Percentiles rank a stretch among this genome's conserved stretches.
phyloP scores from a whole-genome alignment of 352 stramenopile genomes.

The Globisporangium paroecandrum region DNA sequence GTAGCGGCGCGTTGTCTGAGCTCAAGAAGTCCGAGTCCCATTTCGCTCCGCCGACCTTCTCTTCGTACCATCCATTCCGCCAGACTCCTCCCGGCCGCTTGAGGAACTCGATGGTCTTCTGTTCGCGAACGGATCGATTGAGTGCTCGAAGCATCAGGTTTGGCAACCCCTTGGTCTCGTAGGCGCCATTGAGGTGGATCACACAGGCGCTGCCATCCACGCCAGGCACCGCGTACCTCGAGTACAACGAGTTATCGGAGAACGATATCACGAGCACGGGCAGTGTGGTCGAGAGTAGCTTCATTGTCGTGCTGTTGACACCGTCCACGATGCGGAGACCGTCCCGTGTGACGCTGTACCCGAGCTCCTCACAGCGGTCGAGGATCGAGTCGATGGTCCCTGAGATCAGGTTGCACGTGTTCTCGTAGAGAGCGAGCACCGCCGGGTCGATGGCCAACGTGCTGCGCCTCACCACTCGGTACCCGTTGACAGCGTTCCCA shows the following conservation, averaged over 20 bases:
- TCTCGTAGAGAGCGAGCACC: neutral
- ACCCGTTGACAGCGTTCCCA: constrained; percentile 22
- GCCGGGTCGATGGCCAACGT: neutral
- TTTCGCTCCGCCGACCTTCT: neutral
- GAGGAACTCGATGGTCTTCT: neutral
- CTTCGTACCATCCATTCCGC: constrained; percentile 17
- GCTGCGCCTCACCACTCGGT: constrained; percentile 21
- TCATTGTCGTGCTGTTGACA: neutral
- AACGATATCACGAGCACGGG: constrained; percentile 41
- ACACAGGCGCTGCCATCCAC: constrained; percentile 29
- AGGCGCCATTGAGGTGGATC: constrained; percentile 25
- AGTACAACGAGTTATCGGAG: constrained; percentile 27
- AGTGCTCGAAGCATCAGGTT: constrained; percentile 1
- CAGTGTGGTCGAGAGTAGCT: constrained; percentile 22
- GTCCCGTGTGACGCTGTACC: constrained; percentile 26
- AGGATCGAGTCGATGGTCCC: constrained; percentile 22
- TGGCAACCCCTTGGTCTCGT: constrained; percentile 1
- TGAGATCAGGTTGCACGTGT: constrained; percentile 15
- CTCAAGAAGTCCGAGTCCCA: constrained; percentile 8
- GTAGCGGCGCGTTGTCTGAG: neutral
- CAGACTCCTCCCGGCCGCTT: neutral
- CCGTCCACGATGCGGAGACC: constrained; percentile 14
- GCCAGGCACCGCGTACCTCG: constrained; percentile 29
- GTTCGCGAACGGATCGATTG: constrained; percentile 4
- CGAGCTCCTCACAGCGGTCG: constrained; percentile 13